phyloP scores from a whole-genome alignment of 805 yeast genomes.

The Wickerhamiella sergipiensis region DNA sequence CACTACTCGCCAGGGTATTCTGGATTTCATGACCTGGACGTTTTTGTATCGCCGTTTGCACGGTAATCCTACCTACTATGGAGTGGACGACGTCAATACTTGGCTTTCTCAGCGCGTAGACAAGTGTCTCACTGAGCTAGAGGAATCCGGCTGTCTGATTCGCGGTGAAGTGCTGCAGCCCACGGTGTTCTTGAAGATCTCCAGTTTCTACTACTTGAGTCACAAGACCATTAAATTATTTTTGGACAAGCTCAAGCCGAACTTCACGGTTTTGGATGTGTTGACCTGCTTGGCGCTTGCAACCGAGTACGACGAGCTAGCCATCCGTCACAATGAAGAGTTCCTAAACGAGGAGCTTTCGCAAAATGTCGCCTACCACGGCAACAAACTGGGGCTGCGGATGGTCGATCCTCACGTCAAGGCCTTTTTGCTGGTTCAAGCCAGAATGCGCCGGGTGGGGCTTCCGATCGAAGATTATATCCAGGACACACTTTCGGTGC shows the following conservation, averaged over 20 bases:
- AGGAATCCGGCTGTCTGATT: conserved; percentile 36
- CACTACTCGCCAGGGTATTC: conserved; percentile 48
- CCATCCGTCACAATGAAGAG: conserved; percentile 88
- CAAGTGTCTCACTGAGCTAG: conserved; percentile 47
- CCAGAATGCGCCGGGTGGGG: conserved; percentile 55
- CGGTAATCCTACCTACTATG: conserved; percentile 65
- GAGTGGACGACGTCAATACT: conserved; percentile 28
- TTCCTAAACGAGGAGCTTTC: conserved; percentile 75
- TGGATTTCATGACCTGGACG: conserved; percentile 67
- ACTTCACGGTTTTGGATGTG: conserved; percentile 45
- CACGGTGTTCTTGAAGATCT: conserved; percentile 70
- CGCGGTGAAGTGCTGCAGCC: conserved; percentile 28
- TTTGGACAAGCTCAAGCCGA: conserved; percentile 27
- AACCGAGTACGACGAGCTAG: conserved; percentile 72
- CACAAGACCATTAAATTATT: conserved; percentile 74
- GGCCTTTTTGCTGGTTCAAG: conserved; percentile 58
- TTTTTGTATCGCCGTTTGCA: conserved; percentile 61
- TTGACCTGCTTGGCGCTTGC: conserved; percentile 49
- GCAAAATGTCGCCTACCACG: conserved; percentile 45
- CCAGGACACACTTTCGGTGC: conserved; percentile 83
- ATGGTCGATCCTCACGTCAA: conserved; percentile 86
- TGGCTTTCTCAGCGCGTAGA: conserved; percentile 44
- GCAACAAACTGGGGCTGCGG: conserved; percentile 26
- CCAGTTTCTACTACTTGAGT: conserved; percentile 86
- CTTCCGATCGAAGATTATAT: conserved; percentile 90